These are phyloP conservation scores for Monascus ruber DNA, from an alignment of 2,329 filamentous ascomycete species.

Conservation along the genomic window DNA sequence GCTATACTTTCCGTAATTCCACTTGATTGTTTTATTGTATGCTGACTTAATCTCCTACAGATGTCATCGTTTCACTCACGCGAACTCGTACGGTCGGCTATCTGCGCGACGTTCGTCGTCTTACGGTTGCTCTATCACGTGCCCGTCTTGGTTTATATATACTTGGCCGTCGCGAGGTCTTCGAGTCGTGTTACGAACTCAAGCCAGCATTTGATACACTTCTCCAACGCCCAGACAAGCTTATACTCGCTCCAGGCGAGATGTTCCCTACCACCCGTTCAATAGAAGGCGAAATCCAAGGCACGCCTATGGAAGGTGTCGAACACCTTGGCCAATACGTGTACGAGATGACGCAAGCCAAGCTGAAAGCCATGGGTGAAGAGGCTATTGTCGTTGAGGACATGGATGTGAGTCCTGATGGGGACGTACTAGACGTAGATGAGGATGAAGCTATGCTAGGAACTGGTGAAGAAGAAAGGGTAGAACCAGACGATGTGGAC, in stretches of 20 bases:
- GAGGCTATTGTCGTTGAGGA: conserved; percentile 28
- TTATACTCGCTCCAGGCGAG: conserved; percentile 73
- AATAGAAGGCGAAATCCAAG: conserved; percentile 36
- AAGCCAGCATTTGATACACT: conserved; percentile 74
- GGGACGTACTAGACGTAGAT: conserved; percentile 16
- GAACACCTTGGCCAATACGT: conserved; percentile 96
- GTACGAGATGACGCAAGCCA: conserved; percentile 81
- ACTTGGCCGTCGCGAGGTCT: conserved; percentile 75
- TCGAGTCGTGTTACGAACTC: conserved; percentile 80
- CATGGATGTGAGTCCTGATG: conserved; percentile 18
- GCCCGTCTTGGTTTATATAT: conserved; percentile 87
- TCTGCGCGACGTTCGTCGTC: conserved; percentile 78
- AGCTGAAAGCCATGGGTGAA: conserved; percentile 47
- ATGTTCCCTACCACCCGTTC: conserved; percentile 61
- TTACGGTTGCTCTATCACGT: conserved; percentile 89
- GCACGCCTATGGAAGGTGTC: conserved; percentile 73
- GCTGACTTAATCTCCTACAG: conserved; percentile 35
- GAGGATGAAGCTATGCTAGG: conserved; percentile 25
- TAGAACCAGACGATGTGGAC: conserved; percentile 11
- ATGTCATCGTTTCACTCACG: conserved; percentile 86
- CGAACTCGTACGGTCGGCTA: conserved; percentile 84
- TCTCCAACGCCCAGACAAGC: conserved; percentile 64
- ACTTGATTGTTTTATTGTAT: neutral
- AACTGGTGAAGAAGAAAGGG: conserved; percentile 21
- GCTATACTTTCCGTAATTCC: neutral